Evolutionary conservation across 768 basidiomycete genomes (phyloP).

Genomic region (Fomitopsis pulvina): DNA sequence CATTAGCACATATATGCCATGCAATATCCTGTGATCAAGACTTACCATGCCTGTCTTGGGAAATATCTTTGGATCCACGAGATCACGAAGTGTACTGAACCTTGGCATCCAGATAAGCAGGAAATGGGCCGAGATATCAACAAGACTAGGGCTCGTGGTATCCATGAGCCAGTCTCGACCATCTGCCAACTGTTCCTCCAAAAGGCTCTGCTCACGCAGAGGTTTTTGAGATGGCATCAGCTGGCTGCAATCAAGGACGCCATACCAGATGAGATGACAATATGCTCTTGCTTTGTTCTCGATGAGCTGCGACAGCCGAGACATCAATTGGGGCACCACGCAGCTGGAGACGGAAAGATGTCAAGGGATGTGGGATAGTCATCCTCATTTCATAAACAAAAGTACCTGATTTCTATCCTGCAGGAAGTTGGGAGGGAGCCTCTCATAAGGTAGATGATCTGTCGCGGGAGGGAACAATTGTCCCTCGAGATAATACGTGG

Average conservation of each 20-base stretch:
- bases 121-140: slow-evolving; percentile 48
- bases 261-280: slow-evolving; percentile 44
- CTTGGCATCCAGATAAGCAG: slow-evolving; percentile 36
- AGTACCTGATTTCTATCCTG: slow-evolving; percentile 44
- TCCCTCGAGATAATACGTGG: slow-evolving; percentile 39
- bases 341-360: slow-evolving; percentile 9
- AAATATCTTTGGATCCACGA: slow-evolving; percentile 33
- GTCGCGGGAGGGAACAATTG: slow-evolving; percentile 36
- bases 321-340: slow-evolving; percentile 32
- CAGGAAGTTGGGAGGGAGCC: slow-evolving; percentile 38
- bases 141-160: slow-evolving; percentile 43
- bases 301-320: slow-evolving; percentile 26
- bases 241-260: not conserved
- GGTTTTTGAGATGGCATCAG: not conserved
- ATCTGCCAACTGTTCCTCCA: slow-evolving; percentile 42
- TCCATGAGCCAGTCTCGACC: slow-evolving; percentile 53
- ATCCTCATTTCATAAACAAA: slow-evolving; percentile 14
- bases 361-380: slow-evolving; percentile 19
- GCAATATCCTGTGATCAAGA: not conserved
- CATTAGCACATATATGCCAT: slow-evolving; percentile 20
- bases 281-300: slow-evolving; percentile 28
- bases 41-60: slow-evolving; percentile 37
- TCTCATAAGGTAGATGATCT: slow-evolving; percentile 40
- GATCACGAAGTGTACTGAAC: slow-evolving; percentile 23
- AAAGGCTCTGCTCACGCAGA: slow-evolving; percentile 22